Evolutionary conservation across 2,329 filamentous ascomycete genomes (phyloP).

Genomic region (Neonectria ditissima): DNA sequence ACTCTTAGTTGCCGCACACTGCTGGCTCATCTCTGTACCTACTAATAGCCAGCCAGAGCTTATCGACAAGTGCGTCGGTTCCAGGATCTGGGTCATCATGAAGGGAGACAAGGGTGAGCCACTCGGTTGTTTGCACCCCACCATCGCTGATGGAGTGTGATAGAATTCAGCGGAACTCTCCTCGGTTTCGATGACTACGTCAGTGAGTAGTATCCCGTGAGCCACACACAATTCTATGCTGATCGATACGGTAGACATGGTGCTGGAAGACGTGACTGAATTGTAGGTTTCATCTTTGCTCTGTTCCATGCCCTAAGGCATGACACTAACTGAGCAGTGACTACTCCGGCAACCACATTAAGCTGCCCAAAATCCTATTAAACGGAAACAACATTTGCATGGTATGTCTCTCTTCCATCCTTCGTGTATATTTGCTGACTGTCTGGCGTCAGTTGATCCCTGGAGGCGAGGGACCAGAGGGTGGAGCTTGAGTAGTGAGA

Average conservation of each 20-base stretch:
- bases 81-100: constrained; percentile 98
- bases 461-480: constrained; percentile 77
- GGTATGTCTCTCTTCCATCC: constrained; percentile 66
- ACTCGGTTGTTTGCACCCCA: not conserved
- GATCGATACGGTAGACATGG: constrained; percentile 79
- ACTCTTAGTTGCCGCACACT: constrained; percentile 2
- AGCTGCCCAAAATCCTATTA: constrained; percentile 92
- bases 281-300: constrained; percentile 70
- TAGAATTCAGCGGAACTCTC: constrained; percentile 95
- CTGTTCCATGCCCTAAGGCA: not conserved
- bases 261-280: constrained; percentile 95
- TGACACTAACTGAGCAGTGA: constrained; percentile 70
- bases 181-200: constrained; percentile 99
- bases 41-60: constrained; percentile 72
- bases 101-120: constrained; percentile 92
- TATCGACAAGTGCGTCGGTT: constrained; percentile 99
- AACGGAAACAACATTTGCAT: constrained; percentile 99
- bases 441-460: constrained; percentile 73
- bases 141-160: constrained; percentile 30
- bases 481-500: constrained; percentile 37
- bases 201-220: constrained; percentile 74
- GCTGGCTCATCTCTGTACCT: constrained; percentile 3
- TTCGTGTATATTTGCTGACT: constrained; percentile 21
- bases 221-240: constrained; percentile 23
- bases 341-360: constrained; percentile 87